Evolutionary conservation across 164 flowering plant genomes (phyloP).

Genomic region (Aristolochia contorta): DNA sequence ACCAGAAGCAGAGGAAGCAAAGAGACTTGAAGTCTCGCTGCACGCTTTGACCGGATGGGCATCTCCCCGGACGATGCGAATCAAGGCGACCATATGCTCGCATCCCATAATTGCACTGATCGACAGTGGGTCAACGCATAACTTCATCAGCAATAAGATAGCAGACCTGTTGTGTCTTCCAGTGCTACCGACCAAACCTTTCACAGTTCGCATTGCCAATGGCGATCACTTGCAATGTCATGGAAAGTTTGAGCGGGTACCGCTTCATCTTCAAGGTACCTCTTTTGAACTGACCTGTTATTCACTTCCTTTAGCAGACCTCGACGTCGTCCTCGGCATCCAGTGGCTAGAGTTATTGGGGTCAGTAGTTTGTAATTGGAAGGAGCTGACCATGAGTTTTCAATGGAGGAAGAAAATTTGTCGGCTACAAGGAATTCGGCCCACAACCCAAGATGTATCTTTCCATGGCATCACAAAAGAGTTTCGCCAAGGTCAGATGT

Average conservation of each 20-base stretch:
- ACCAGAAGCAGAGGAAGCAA: not conserved
- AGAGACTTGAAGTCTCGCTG: slow-evolving; percentile 4
- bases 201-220: slow-evolving; percentile 9
- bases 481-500: not conserved
- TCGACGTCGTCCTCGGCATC: not conserved
- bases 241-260: not conserved
- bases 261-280: not conserved
- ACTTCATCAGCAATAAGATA: slow-evolving; percentile 6
- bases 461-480: not conserved
- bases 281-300: not conserved
- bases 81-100: not conserved
- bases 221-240: not conserved
- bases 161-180: not conserved
- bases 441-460: not conserved
- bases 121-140: not conserved
- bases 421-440: not conserved
- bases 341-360: slow-evolving; percentile 1
- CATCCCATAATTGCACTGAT: not conserved
- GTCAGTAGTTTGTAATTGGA: not conserved
- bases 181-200: slow-evolving; percentile 1
- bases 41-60: slow-evolving; percentile 10
- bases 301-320: not conserved
- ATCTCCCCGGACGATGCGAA: slow-evolving; percentile 3
- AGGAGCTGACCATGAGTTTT: slow-evolving; percentile 1
- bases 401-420: not conserved